These are phyloP conservation scores for Cenchrus fungigraminus DNA, from an alignment of 176 grass and related monocot species.

Conservation along the genomic window DNA sequence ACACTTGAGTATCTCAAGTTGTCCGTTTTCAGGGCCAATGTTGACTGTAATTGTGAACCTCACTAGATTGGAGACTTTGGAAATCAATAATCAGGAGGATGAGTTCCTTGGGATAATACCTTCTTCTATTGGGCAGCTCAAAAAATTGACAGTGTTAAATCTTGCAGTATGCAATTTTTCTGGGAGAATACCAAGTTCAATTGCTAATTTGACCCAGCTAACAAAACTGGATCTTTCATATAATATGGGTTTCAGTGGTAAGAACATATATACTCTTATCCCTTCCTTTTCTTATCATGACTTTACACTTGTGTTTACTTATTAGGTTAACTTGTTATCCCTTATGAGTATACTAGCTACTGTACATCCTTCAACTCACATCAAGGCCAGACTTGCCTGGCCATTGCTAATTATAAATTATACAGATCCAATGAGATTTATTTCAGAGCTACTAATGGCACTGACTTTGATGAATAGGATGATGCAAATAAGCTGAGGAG, in stretches of 20 bases:
- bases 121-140: constrained; percentile 22
- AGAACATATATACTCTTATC: no score
- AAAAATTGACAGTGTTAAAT: not conserved
- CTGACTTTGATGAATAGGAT: no score
- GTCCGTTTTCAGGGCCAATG: not conserved
- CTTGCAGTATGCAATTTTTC: not conserved
- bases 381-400: no score
- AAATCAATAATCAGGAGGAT: not conserved
- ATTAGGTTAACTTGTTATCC: no score
- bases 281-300: no score
- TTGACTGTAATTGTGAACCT: constrained; percentile 7
- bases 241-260: not conserved
- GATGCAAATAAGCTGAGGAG: no score
- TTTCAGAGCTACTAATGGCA: no score
- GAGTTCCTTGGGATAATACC: constrained; percentile 17
- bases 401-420: no score
- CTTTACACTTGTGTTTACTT: no score
- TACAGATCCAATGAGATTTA: no score
- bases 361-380: no score
- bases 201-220: constrained; percentile 15
- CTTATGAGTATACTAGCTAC: no score
- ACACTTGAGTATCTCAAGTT: not conserved
- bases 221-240: not conserved
- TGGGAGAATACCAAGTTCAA: constrained; percentile 36
- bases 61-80: not conserved